These are phyloP conservation scores for Coriaria nepalensis DNA, from an alignment of 306 rosid genomes.

Conservation along the genomic window DNA sequence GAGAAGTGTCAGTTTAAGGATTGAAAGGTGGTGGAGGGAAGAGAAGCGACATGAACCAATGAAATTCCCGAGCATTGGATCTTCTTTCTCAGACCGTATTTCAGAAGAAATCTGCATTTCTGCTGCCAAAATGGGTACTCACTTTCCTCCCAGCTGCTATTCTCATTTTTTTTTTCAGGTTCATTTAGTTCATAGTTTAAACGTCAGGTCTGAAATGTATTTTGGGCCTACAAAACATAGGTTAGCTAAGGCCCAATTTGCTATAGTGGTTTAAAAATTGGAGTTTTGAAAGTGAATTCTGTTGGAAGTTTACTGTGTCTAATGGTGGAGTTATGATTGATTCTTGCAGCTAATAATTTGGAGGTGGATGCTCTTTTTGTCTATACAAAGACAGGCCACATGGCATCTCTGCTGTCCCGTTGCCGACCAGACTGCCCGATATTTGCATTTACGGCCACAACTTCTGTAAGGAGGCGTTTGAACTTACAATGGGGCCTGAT, in stretches of 20 bases:
- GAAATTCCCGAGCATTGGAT: constrained; percentile 59
- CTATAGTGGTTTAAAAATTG: no score
- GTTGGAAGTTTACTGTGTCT: background rate
- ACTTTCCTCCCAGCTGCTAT: constrained; percentile 6
- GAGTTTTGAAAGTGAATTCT: no score
- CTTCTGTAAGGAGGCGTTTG: constrained; percentile 79
- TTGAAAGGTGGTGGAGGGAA: constrained; percentile 99
- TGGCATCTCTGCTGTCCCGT: constrained; percentile 91
- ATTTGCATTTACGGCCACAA: constrained; percentile 71
- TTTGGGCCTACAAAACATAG: no score
- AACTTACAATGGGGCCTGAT: constrained; percentile 98
- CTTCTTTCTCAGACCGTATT: constrained; percentile 67
- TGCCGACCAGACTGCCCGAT: constrained; percentile 98
- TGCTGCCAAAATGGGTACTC: constrained; percentile 97
- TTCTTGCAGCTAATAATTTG: constrained; percentile 67
- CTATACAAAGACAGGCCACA: constrained; percentile 86
- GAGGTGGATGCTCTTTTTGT: constrained; percentile 94
- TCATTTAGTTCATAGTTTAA: no score
- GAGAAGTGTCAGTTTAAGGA: constrained; percentile 93
- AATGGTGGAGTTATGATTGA: constrained; percentile 13
- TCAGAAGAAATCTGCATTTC: constrained; percentile 92
- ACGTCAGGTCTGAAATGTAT: no score
- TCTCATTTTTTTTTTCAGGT: background rate
- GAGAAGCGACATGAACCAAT: constrained; percentile 75
- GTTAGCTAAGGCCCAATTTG: no score